Base-by-base conservation (phyloP, 2,329 filamentous ascomycete species). In the Cordyceps javanica region DNA sequence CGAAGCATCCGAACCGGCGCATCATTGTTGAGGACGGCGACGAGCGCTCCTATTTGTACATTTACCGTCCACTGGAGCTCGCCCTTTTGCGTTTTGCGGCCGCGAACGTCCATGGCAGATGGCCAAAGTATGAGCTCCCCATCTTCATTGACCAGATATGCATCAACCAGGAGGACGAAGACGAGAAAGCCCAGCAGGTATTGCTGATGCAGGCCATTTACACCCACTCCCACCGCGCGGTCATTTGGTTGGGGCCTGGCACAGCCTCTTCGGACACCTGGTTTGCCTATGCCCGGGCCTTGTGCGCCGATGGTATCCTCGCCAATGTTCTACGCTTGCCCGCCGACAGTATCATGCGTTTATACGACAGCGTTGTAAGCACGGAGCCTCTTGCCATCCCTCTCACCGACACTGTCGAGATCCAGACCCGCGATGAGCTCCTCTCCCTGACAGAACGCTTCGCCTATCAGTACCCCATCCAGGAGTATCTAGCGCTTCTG, bases 91-190 rank as follows among this genome's bases (percentile, higher is more conserved):
- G 63, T 49, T 58, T 69, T 10, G 32, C 23, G 23, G 32, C 60
- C 19, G 39, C 32, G 16, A 45, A 57, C n/a, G 34, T 36, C 36
- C 16, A 2, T 9, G 26, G 16, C 14, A 8, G 10, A 1, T 34
- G 38, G 8, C 10, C 34, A 14, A 48, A 38, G 48, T 42, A 59
- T 0, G 28, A 58, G 1, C 60, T 60, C 6, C 64, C 61, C 19
- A 26, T 72, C 4, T 72, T 69, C 53, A 62, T 68, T 1, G 69
- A 72, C 46, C 68, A 70, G 21, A 63, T 70, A 11, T 66, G 69
- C 58, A 70, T 71, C 62, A 63, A 71, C 58, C 68, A 71, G 55
- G 8, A 28, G 5, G 57, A 68, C 13, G 14, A 53, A 0, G 38
- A 41, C 0, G 69, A 71, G 42, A 69, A 68, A 41, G 60, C 60